A percentile compares a stretch with the other conserved stretches of the same genome.
Evolutionary conservation across 2,329 filamentous ascomycete genomes (phyloP).

Genomic region (Penicillium expansum): DNA sequence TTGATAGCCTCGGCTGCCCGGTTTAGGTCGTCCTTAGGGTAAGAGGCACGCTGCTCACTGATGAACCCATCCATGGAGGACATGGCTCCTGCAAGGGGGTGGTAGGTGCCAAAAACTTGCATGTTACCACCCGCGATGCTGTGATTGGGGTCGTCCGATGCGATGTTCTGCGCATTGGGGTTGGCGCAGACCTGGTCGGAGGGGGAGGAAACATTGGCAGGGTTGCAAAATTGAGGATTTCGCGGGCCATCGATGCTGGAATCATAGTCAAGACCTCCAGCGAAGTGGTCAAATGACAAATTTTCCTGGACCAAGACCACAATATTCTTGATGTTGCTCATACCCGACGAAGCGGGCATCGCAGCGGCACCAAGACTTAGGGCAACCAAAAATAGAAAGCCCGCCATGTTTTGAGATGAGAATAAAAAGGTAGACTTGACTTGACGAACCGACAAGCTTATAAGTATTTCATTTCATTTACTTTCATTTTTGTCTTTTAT

Average conservation of each 20-base stretch:
- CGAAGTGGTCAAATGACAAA: conserved; percentile 42
- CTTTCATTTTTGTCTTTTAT: no score
- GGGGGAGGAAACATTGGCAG: conserved; percentile 31
- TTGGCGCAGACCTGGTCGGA: conserved; percentile 38
- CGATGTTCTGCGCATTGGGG: conserved; percentile 39
- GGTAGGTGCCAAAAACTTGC: conserved; percentile 42
- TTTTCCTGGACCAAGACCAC: conserved; percentile 49
- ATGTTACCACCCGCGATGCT: conserved; percentile 44
- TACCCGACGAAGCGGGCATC: conserved; percentile 8
- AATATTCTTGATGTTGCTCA: conserved; percentile 48
- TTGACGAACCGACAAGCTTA: background rate
- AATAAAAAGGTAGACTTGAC: background rate
- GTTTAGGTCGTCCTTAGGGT: conserved; percentile 34
- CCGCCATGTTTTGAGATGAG: conserved; percentile 2
- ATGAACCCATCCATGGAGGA: conserved; percentile 44
- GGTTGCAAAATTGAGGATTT: conserved; percentile 40
- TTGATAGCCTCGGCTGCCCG: conserved; percentile 45
- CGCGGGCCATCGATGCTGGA: conserved; percentile 36
- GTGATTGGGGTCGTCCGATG: conserved; percentile 46
- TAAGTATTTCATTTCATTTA: background rate
- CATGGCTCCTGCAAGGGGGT: conserved; percentile 28
- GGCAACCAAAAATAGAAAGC: conserved; percentile 6
- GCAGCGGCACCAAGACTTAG: conserved; percentile 7
- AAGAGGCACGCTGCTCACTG: conserved; percentile 42
- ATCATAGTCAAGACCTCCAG: conserved; percentile 42